Evolutionary conservation across 2,329 filamentous ascomycete genomes (phyloP).

Genomic region (Dothiorella sarmentorum): DNA sequence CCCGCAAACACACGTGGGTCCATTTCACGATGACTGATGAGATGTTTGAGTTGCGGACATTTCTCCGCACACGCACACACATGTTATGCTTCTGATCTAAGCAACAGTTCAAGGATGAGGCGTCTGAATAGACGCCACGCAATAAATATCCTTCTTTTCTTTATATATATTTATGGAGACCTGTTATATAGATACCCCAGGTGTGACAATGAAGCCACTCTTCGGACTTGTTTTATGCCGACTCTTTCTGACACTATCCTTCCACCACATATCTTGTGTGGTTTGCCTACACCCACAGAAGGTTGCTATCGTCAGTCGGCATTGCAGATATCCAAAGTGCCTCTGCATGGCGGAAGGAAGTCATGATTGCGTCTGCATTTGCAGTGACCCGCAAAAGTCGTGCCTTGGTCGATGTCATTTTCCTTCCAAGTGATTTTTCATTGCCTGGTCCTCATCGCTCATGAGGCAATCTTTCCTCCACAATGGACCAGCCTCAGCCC

Average conservation of each 20-base stretch:
- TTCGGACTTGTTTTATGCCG: neutral
- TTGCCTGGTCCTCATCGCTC: too few relatives aligned
- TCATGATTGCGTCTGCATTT: too few relatives aligned
- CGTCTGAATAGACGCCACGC: neutral
- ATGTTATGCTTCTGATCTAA: neutral
- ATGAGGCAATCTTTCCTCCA: too few relatives aligned
- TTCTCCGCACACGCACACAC: neutral
- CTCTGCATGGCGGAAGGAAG: too few relatives aligned
- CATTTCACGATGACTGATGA: neutral
- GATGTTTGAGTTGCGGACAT: neutral
- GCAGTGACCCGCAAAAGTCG: too few relatives aligned
- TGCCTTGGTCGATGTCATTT: too few relatives aligned
- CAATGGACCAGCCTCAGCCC: neutral
- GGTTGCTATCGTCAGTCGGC: too few relatives aligned
- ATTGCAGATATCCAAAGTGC: too few relatives aligned
- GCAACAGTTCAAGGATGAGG: conserved; percentile 9
- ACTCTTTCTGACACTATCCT: neutral
- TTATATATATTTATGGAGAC: neutral
- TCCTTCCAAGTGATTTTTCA: too few relatives aligned
- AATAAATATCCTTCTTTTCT: neutral
- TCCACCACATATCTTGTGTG: too few relatives aligned
- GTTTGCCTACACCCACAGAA: too few relatives aligned
- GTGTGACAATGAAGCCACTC: conserved; percentile 10
- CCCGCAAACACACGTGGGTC: neutral
- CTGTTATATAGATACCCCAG: conserved; percentile 10